Evolutionary conservation across 768 basidiomycete species (phyloP).

Genomic region (Strobilomyces confusus): DNA sequence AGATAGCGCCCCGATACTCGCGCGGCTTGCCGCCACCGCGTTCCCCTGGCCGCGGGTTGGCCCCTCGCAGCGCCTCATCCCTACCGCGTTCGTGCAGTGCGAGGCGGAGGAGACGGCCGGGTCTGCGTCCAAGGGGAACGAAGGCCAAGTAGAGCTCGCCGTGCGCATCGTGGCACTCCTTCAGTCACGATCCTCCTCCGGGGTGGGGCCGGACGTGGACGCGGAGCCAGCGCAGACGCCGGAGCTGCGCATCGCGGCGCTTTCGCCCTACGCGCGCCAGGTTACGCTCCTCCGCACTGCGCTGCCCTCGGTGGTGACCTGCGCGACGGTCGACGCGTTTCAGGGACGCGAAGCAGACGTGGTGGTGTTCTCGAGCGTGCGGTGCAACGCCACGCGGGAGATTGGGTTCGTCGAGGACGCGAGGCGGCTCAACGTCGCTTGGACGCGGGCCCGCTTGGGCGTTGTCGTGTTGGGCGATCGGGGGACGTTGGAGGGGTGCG

Average conservation of each 20-base stretch:
- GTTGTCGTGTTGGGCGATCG: conserved; percentile 60
- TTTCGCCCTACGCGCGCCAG: conserved; percentile 63
- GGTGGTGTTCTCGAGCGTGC: conserved; percentile 61
- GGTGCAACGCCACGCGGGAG: conserved; percentile 54
- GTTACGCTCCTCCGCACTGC: conserved; percentile 41
- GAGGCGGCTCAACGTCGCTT: conserved; percentile 58
- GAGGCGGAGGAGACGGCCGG: conserved; percentile 54
- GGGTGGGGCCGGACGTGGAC: no score
- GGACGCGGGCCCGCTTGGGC: conserved; percentile 59
- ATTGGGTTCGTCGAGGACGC: conserved; percentile 66
- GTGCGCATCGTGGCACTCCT: conserved; percentile 45
- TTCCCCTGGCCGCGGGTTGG: conserved; percentile 56
- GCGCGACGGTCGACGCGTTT: conserved; percentile 40
- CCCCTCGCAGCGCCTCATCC: conserved; percentile 33
- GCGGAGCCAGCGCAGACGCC: no score
- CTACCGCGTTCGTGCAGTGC: conserved; percentile 59
- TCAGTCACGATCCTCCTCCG: conserved; percentile 9
- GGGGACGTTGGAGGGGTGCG: conserved; percentile 41
- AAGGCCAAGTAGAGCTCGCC: conserved; percentile 53
- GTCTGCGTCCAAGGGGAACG: conserved; percentile 58
- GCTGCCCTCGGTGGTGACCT: conserved; percentile 25
- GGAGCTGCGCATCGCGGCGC: conserved; percentile 14
- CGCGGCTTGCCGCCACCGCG: conserved; percentile 34
- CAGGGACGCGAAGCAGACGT: conserved; percentile 69
- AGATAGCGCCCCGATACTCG: conserved; percentile 34